A percentile compares a stretch with the other conserved stretches of the same genome.
phyloP scores from a whole-genome alignment of 257 asterid genomes.

The Rehmannia glutinosa region DNA sequence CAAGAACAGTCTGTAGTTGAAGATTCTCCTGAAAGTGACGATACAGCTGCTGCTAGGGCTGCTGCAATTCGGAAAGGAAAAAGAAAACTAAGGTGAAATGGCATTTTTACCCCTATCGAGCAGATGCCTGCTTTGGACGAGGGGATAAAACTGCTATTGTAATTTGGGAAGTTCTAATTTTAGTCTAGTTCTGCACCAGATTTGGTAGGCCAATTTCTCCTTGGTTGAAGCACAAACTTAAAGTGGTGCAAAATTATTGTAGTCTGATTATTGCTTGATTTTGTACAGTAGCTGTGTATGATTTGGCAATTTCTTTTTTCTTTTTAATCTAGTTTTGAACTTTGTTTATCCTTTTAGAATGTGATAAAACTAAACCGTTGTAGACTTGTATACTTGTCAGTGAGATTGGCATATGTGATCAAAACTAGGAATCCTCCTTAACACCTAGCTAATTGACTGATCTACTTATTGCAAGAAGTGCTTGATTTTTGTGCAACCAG shows the following conservation, averaged over 20 bases:
- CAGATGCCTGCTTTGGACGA: not conserved
- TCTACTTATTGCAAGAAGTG: too few species aligned
- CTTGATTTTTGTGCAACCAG: too few species aligned
- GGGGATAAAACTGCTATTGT: not conserved
- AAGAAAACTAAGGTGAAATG: constrained; percentile 45
- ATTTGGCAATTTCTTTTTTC: not conserved
- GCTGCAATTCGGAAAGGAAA: constrained; percentile 66
- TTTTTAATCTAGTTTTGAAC: not conserved
- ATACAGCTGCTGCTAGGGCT: constrained; percentile 32
- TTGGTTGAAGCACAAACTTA: constrained; percentile 21
- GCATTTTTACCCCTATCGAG: not conserved
- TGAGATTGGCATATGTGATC: too few species aligned
- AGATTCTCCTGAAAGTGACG: constrained; percentile 74
- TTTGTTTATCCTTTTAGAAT: not conserved
- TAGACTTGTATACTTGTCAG: too few species aligned
- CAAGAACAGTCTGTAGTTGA: constrained; percentile 77
- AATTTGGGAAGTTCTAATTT: not conserved
- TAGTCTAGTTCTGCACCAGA: not conserved
- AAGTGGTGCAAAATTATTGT: not conserved
- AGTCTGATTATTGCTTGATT: not conserved
- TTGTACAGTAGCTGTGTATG: constrained; percentile 19
- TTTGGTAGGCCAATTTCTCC: constrained; percentile 16
- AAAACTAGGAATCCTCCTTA: too few species aligned
- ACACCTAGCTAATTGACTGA: too few species aligned
- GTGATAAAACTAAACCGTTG: not conserved